Percentiles rank a stretch among this genome's conserved stretches.
Evolutionary conservation across 192 early-diverging fungal species (phyloP).

Genomic region (Coemansia sp.): DNA sequence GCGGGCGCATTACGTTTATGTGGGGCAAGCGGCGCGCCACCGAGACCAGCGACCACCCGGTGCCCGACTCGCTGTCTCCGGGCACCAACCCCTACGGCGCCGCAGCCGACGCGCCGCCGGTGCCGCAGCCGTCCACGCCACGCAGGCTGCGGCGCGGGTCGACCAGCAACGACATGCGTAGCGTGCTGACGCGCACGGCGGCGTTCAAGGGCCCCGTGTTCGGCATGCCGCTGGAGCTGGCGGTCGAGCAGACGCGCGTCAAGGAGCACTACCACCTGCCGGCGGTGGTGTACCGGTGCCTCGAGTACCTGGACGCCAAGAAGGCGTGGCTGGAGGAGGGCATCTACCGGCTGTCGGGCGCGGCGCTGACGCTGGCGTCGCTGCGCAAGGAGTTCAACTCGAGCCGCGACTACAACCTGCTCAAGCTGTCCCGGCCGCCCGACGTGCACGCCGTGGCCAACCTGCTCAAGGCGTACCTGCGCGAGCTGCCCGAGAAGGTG

Average conservation of each 20-base stretch:
- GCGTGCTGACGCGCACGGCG: slow-evolving; percentile 7
- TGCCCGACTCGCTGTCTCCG: slow-evolving; percentile 24
- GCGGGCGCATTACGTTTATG: slow-evolving; percentile 55
- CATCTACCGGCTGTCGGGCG: slow-evolving; percentile 89
- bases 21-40: slow-evolving; percentile 50
- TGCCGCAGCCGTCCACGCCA: slow-evolving; percentile 19
- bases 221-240: slow-evolving; percentile 81
- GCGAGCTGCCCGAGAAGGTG: slow-evolving; percentile 85
- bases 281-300: slow-evolving; percentile 89
- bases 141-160: slow-evolving; percentile 49
- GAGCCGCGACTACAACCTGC: slow-evolving; percentile 49
- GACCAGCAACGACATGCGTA: slow-evolving; percentile 22
- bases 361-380: slow-evolving; percentile 63
- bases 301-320: slow-evolving; percentile 92
- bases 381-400: slow-evolving; percentile 81
- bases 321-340: slow-evolving; percentile 91
- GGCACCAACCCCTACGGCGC: slow-evolving; percentile 14
- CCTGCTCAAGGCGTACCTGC: slow-evolving; percentile 85
- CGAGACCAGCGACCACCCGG: slow-evolving; percentile 21
- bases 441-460: slow-evolving; percentile 95
- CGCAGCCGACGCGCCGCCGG: slow-evolving; percentile 16
- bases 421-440: slow-evolving; percentile 59
- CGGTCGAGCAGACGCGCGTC: slow-evolving; percentile 66
- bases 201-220: slow-evolving; percentile 61
- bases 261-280: slow-evolving; percentile 81